These are phyloP conservation scores for Boletus reticulatus DNA, from an alignment of 768 basidiomycete genomes.

Conservation along the genomic window DNA sequence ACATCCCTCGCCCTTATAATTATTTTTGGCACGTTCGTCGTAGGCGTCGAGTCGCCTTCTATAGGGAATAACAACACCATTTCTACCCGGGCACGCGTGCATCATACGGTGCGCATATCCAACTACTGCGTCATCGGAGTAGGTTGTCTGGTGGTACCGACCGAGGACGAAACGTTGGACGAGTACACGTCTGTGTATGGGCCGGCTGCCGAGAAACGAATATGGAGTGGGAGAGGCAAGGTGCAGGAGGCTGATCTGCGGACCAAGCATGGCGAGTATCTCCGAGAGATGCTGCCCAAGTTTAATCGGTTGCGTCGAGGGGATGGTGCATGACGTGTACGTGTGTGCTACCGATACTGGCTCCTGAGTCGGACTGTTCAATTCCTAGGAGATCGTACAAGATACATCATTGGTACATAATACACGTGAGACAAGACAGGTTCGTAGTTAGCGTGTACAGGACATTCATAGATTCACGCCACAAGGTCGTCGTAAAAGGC, in stretches of 20 bases:
- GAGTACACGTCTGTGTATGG: conserved; percentile 88
- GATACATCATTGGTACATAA: background rate
- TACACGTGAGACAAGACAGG: background rate
- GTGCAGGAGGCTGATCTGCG: conserved; percentile 82
- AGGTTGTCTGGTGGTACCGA: conserved; percentile 74
- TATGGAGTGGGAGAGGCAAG: conserved; percentile 84
- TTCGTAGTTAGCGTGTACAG: background rate
- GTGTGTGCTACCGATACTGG: background rate
- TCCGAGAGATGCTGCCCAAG: conserved; percentile 88
- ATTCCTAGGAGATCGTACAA: background rate
- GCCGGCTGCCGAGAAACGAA: conserved; percentile 64
- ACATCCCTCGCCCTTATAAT: background rate
- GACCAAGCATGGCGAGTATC: conserved; percentile 87
- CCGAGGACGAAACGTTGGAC: conserved; percentile 73
- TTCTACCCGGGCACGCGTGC: conserved; percentile 78
- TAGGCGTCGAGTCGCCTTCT: conserved; percentile 86
- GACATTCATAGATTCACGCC: background rate
- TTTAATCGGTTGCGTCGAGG: conserved; percentile 73
- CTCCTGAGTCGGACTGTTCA: background rate
- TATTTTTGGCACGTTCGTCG: background rate
- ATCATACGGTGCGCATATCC: conserved; percentile 76
- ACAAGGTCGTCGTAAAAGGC: conserved; percentile 13
- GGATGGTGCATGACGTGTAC: conserved; percentile 43
- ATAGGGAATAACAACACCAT: conserved; percentile 87
- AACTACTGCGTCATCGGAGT: conserved; percentile 84